Evolutionary conservation across 2,329 filamentous ascomycete species (phyloP), one percentile per base, ranked within the genome.

Genomic region (Fusarium zealandicum): DNA sequence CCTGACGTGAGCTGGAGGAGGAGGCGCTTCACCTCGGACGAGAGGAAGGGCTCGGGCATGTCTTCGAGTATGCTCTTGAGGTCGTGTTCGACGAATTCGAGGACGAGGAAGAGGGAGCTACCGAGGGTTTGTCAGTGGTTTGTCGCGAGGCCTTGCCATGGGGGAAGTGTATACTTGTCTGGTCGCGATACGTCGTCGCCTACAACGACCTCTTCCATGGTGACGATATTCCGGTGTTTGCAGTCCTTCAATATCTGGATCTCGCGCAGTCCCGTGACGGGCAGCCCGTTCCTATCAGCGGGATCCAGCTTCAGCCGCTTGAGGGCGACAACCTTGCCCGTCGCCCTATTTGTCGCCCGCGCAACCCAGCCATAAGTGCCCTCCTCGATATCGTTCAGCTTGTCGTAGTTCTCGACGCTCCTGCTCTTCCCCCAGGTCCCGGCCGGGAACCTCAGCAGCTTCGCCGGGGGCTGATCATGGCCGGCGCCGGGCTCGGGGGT

Each of bases 61-160:
- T 96, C 90, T 73, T 96, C 90, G 60, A 96, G 89, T 51, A 99
- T 83, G 49, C 89, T 90, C 75, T 96, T 96, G 51, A 99, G 86
- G 70, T 99, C 95, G 80, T 99, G 95, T 78, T 98, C 93, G 68
- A 97, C 81, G 75, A 98, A 99, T 71, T 97, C 93, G 82, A 99
- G 93, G 59, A 98, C 95, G 51, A 99, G 85, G 73, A 92, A 96
- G 63, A 97, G 89, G 25, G 74, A 76, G 76, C 88, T 92, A 73
- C 12, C 12, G 9, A 9, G 73, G 66, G 13, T 18, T 44, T 16
- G 28, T 49, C 40, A 63, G 44, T n/a, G 27, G 27, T 27, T 7
- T 18, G 18, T 22, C 25, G 43, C 56, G 48, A 17, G 22, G 31
- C n/a, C 17, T 20, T 40, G 56, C 43, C 61, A 63, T 54, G 68